A percentile compares a stretch with the other conserved stretches of the same genome.
Conservation (phyloP, 108 stramenopile species). For the Cyclotella kingstonii region DNA sequence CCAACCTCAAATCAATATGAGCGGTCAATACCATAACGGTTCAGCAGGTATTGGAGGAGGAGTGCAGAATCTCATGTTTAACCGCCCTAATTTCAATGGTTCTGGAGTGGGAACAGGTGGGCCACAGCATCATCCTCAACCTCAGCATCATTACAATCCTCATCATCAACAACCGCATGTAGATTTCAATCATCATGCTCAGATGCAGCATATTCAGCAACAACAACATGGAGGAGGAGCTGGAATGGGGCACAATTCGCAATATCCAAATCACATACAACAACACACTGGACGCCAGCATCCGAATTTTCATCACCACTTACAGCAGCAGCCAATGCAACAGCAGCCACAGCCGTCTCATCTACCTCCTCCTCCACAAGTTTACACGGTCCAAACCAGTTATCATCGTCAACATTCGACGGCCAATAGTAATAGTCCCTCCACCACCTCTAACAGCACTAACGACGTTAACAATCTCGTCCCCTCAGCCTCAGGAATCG, state of each 20-base stretch:
- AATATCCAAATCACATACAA: slow-evolving; percentile 4
- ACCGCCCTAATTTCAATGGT: slow-evolving; percentile 8
- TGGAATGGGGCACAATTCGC: slow-evolving; percentile 20
- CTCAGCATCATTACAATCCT: slow-evolving; percentile 3
- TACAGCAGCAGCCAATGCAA: slow-evolving; percentile 25
- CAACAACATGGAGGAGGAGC: slow-evolving; percentile 31
- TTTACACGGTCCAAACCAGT: background rate
- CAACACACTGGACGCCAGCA: slow-evolving; percentile 14
- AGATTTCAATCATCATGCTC: slow-evolving; percentile 26
- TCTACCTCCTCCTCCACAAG: slow-evolving; percentile 19
- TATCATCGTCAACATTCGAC: background rate
- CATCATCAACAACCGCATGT: slow-evolving; percentile 31
- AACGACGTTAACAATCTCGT: background rate
- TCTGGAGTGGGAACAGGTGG: background rate
- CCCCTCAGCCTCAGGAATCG: no score
- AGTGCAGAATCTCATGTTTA: slow-evolving; percentile 24
- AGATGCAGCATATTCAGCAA: slow-evolving; percentile 43
- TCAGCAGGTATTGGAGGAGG: background rate
- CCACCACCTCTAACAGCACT: slow-evolving; percentile 4
- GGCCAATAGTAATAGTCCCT: background rate
- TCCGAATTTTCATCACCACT: slow-evolving; percentile 12
- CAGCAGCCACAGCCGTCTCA: slow-evolving; percentile 27
- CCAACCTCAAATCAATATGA: slow-evolving; percentile 22
- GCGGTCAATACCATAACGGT: slow-evolving; percentile 14
- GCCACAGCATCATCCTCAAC: background rate